phyloP scores from a whole-genome alignment of 306 rosid species.

The Casuarina glauca region DNA sequence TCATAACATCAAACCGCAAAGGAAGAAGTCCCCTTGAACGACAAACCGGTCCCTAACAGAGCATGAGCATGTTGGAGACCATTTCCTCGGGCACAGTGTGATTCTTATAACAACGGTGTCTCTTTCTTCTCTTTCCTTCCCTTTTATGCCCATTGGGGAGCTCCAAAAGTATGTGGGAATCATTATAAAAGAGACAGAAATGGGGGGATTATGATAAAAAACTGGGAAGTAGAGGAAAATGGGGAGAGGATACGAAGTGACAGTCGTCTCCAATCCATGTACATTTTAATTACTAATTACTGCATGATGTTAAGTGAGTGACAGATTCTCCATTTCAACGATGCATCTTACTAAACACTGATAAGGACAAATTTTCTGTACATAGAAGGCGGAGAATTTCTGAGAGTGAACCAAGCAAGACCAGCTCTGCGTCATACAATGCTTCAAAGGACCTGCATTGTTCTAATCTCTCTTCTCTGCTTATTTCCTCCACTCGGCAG shows the following conservation, averaged over 20 bases:
- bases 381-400: conserved; percentile 16
- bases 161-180: conserved; percentile 24
- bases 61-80: conserved; percentile 33
- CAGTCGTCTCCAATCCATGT: conserved; percentile 9
- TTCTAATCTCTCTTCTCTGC: conserved; percentile 42
- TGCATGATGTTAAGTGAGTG: no score
- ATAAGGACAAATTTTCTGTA: conserved; percentile 20
- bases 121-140: background rate
- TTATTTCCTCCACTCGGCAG: conserved; percentile 34
- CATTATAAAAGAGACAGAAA: conserved; percentile 36
- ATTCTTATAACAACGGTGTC: conserved; percentile 30
- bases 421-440: conserved; percentile 38
- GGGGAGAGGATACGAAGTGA: conserved; percentile 19
- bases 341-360: conserved; percentile 24
- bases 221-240: conserved; percentile 7
- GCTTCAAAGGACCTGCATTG: conserved; percentile 59
- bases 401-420: conserved; percentile 6
- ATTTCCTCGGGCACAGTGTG: conserved; percentile 59
- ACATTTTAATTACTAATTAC: conserved; percentile 14
- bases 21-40: no score
- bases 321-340: conserved; percentile 17
- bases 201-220: conserved; percentile 36
- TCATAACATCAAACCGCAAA: no score
- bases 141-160: conserved; percentile 24
- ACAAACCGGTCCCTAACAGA: background rate